These are phyloP conservation scores for Lentinula edodes DNA, from an alignment of 768 basidiomycete genomes.

Conservation along the genomic window DNA sequence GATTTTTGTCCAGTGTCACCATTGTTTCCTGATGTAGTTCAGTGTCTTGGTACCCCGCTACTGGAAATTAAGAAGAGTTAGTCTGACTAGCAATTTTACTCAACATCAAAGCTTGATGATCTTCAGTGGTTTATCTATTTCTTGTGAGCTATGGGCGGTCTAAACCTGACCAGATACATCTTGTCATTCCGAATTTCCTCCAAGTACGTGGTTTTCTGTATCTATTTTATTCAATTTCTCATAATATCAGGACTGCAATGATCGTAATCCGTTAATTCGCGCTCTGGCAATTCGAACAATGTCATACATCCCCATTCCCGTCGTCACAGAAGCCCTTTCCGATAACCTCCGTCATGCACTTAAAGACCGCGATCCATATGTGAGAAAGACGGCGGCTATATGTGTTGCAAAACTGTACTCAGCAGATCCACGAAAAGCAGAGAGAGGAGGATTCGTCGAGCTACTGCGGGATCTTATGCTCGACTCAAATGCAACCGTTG, in stretches of 20 bases:
- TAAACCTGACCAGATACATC: conserved; percentile 89
- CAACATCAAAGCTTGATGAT: neutral
- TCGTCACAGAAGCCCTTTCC: conserved; percentile 76
- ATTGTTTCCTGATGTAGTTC: conserved; percentile 91
- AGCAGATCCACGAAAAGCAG: conserved; percentile 81
- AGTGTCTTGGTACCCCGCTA: conserved; percentile 90
- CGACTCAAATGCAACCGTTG: conserved; percentile 93
- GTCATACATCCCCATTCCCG: conserved; percentile 95
- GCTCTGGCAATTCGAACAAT: conserved; percentile 97
- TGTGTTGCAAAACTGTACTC: conserved; percentile 95
- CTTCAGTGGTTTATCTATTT: conserved; percentile 93
- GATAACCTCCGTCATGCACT: conserved; percentile 91
- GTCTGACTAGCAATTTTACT: conserved; percentile 18
- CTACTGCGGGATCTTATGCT: conserved; percentile 88
- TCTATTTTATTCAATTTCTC: neutral
- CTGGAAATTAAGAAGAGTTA: conserved; percentile 99
- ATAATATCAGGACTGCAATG: conserved; percentile 77
- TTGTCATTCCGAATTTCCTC: conserved; percentile 87
- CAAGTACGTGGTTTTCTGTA: conserved; percentile 46
- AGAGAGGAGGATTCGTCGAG: conserved; percentile 87
- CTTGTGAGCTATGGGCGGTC: conserved; percentile 94
- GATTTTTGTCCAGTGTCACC: conserved; percentile 66
- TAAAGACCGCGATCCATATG: conserved; percentile 94
- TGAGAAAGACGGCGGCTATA: conserved; percentile 96
- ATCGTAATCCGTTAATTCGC: conserved; percentile 93